Percentiles rank a stretch among this genome's conserved stretches.
Evolutionary conservation across 805 yeast species (phyloP).

Genomic region (Starmerella vaccinii): DNA sequence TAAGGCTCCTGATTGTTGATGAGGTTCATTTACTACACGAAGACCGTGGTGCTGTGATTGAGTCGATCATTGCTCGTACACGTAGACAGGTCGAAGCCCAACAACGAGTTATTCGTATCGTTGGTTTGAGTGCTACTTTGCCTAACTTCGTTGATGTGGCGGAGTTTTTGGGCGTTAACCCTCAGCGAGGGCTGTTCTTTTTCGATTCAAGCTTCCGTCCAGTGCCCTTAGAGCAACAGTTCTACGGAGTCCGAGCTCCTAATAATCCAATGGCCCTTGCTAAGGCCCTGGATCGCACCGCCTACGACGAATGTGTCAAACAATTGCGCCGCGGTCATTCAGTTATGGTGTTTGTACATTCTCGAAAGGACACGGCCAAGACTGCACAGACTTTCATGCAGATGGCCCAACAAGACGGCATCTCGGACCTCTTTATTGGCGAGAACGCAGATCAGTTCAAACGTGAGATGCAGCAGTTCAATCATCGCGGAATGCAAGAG

Average conservation of each 20-base stretch:
- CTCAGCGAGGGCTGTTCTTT: constrained; percentile 84
- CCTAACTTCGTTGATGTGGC: constrained; percentile 92
- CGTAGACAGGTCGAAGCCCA: constrained; percentile 88
- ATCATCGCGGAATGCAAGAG: constrained; percentile 71
- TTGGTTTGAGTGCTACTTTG: constrained; percentile 86
- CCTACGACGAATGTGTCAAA: constrained; percentile 65
- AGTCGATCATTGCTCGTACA: constrained; percentile 88
- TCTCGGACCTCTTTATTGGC: constrained; percentile 23
- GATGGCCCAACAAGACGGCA: constrained; percentile 48
- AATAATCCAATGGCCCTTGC: constrained; percentile 14
- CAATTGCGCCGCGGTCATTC: constrained; percentile 65
- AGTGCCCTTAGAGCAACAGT: constrained; percentile 79
- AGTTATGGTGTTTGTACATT: constrained; percentile 94
- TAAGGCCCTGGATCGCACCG: constrained; percentile 56
- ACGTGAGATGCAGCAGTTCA: constrained; percentile 57
- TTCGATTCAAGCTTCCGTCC: constrained; percentile 92
- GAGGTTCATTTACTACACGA: constrained; percentile 95
- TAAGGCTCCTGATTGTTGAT: constrained; percentile 79
- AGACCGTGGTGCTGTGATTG: constrained; percentile 96
- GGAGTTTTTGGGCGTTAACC: constrained; percentile 76
- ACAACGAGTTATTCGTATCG: constrained; percentile 86
- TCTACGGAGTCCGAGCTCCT: constrained; percentile 57
- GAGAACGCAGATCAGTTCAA: constrained; percentile 30
- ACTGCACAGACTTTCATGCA: constrained; percentile 65
- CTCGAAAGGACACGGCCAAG: constrained; percentile 83